Percentiles rank a stretch among this genome's conserved stretches.
Conservation (phyloP, 257 asterid species). For the Paraleonurus japonicus region DNA sequence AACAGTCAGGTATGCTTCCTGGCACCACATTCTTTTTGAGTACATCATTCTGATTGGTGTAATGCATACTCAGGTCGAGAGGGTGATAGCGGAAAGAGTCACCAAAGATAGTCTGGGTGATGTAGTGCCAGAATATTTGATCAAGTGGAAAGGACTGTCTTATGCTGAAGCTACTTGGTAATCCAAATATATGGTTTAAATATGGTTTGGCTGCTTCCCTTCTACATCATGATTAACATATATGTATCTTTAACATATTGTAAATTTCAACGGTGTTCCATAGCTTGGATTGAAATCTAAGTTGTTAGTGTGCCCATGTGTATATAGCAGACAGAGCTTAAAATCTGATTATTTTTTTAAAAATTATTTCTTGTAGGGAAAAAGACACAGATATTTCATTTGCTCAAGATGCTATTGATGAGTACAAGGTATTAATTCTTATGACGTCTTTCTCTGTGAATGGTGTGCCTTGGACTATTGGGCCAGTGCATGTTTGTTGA, state of each 20-base stretch:
- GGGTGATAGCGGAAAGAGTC: slow-evolving; percentile 84
- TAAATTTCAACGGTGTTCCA: slow-evolving; percentile 12
- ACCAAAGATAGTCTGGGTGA: slow-evolving; percentile 69
- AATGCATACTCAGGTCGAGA: slow-evolving; percentile 74
- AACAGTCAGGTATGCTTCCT: slow-evolving; percentile 70
- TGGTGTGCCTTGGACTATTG: not conserved
- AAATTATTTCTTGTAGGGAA: slow-evolving; percentile 63
- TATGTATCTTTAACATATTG: not conserved
- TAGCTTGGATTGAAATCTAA: slow-evolving; percentile 8
- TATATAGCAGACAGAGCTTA: slow-evolving; percentile 15
- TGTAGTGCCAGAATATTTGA: slow-evolving; percentile 89
- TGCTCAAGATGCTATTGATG: slow-evolving; percentile 97
- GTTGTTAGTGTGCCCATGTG: not conserved
- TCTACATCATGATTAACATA: not conserved
- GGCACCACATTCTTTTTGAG: slow-evolving; percentile 5
- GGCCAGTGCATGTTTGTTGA: slow-evolving; percentile 10
- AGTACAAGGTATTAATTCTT: slow-evolving; percentile 68
- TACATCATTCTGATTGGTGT: slow-evolving; percentile 12
- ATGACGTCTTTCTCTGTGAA: slow-evolving; percentile 6
- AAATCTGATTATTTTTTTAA: slow-evolving; percentile 7
- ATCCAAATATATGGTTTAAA: slow-evolving; percentile 20
- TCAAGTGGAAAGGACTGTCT: slow-evolving; percentile 98
- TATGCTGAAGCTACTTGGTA: slow-evolving; percentile 99
- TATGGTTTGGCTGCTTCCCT: slow-evolving; percentile 17
- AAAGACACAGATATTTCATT: slow-evolving; percentile 81